phyloP scores from a whole-genome alignment of 2,329 filamentous ascomycete species.

The Xylariales sp. region DNA sequence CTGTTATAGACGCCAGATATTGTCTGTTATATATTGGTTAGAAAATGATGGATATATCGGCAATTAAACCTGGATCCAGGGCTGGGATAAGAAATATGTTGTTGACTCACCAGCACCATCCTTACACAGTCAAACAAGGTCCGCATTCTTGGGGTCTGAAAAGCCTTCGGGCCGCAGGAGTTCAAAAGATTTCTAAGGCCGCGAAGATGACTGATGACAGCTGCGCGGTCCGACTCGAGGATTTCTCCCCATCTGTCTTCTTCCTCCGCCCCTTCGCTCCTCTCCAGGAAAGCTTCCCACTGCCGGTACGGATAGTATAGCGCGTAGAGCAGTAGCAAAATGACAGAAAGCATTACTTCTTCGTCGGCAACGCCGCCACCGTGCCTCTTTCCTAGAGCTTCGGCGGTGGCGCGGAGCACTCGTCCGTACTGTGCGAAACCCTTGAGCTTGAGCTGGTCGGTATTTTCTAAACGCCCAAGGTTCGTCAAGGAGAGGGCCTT shows the following conservation, averaged over 20 bases:
- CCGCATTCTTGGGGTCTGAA: not conserved
- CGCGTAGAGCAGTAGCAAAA: not conserved
- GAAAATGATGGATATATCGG: too few species aligned
- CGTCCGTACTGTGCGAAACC: too few species aligned
- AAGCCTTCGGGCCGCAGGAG: not conserved
- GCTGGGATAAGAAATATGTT: too few species aligned
- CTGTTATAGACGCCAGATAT: too few species aligned
- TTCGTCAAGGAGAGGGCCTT: too few species aligned
- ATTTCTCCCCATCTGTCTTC: not conserved
- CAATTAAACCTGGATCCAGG: too few species aligned
- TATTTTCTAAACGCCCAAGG: too few species aligned
- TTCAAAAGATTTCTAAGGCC: not conserved
- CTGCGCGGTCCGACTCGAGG: not conserved
- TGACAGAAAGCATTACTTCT: not conserved
- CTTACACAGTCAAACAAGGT: not conserved
- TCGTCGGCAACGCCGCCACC: too few species aligned
- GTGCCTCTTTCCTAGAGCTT: too few species aligned
- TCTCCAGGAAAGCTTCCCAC: not conserved
- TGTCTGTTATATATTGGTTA: too few species aligned
- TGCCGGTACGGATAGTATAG: not conserved
- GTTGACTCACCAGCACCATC: not conserved
- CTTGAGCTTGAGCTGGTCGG: too few species aligned
- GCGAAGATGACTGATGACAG: not conserved
- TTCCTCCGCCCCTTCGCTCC: not conserved
- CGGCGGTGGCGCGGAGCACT: too few species aligned